A percentile compares a stretch with the other conserved stretches of the same genome.
Evolutionary conservation across 2,329 filamentous ascomycete genomes (phyloP).

Genomic region (Pseudogymnoascus sp.): DNA sequence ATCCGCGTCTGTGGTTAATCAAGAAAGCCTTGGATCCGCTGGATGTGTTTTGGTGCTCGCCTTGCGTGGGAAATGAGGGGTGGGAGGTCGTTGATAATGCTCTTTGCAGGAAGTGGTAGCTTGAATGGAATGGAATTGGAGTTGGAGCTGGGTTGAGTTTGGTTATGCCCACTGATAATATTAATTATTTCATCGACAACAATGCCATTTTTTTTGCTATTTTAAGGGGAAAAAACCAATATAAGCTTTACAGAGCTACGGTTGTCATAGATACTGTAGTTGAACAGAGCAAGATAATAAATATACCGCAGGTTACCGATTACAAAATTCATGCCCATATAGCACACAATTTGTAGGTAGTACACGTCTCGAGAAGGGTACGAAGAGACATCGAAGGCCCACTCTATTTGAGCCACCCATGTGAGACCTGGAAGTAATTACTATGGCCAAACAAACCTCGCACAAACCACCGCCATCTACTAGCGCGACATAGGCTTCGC

Average conservation of each 20-base stretch:
- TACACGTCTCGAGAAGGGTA: too few relatives aligned
- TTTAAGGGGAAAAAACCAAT: not conserved
- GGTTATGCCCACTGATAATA: not conserved
- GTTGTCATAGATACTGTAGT: too few relatives aligned
- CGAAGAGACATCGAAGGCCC: too few relatives aligned
- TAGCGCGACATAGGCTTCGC: not conserved
- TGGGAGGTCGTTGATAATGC: conserved; percentile 26
- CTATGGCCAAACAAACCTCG: not conserved
- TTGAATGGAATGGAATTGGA: not conserved
- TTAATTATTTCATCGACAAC: not conserved
- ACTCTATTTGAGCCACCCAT: too few relatives aligned
- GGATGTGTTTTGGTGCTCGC: conserved; percentile 42
- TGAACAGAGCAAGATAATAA: too few relatives aligned
- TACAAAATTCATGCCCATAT: too few relatives aligned
- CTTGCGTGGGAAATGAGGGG: conserved; percentile 40
- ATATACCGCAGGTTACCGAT: too few relatives aligned
- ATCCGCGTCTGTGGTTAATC: conserved; percentile 36
- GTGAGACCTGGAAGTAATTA: not conserved
- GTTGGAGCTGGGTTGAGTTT: not conserved
- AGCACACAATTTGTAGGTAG: too few relatives aligned
- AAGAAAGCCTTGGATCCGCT: conserved; percentile 40
- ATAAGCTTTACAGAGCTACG: too few relatives aligned
- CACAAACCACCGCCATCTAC: not conserved
- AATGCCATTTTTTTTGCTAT: not conserved
- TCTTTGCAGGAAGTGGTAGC: conserved; percentile 13